phyloP scores from a whole-genome alignment of 2,329 filamentous ascomycete species.

The Cladobotryum protrusum region DNA sequence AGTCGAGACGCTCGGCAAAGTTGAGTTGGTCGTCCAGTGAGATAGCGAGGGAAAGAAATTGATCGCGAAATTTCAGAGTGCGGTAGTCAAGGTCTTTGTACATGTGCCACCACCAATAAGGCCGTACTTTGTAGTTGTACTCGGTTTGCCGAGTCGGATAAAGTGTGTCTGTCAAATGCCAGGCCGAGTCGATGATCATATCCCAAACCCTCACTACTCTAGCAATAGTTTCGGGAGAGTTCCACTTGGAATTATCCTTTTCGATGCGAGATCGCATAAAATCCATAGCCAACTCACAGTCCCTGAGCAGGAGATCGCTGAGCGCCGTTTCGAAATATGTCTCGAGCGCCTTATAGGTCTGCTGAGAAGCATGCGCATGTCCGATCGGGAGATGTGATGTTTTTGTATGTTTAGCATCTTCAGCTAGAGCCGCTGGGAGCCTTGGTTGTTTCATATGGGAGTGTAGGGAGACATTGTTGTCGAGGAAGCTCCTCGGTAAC shows the following conservation, averaged over 20 bases:
- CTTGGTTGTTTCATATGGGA: constrained; percentile 19
- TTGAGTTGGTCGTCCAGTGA: constrained; percentile 23
- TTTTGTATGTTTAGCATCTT: constrained; percentile 27
- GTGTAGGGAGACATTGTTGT: constrained; percentile 39
- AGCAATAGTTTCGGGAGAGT: constrained; percentile 14
- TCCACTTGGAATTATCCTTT: constrained; percentile 7
- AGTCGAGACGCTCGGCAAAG: constrained; percentile 26
- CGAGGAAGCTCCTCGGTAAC: constrained; percentile 52
- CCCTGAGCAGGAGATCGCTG: constrained; percentile 13
- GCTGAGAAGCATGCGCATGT: constrained; percentile 16
- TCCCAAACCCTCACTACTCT: constrained; percentile 22
- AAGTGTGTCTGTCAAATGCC: constrained; percentile 29
- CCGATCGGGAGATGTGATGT: constrained; percentile 24
- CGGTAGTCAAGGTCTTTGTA: constrained; percentile 29
- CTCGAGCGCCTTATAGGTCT: constrained; percentile 22
- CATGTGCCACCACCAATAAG: constrained; percentile 37
- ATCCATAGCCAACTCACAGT: constrained; percentile 15
- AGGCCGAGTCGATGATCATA: constrained; percentile 32
- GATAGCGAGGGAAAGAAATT: constrained; percentile 21
- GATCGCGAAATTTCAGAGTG: constrained; percentile 24
- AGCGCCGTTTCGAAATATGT: constrained; percentile 28
- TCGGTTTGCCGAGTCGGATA: constrained; percentile 29
- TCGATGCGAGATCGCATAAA: constrained; percentile 9
- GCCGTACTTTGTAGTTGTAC: constrained; percentile 28
- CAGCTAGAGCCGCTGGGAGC: constrained; percentile 25